A percentile compares a stretch with the other conserved stretches of the same genome.
Conservation (phyloP, 306 rosid genomes). For the Quercus suber region DNA sequence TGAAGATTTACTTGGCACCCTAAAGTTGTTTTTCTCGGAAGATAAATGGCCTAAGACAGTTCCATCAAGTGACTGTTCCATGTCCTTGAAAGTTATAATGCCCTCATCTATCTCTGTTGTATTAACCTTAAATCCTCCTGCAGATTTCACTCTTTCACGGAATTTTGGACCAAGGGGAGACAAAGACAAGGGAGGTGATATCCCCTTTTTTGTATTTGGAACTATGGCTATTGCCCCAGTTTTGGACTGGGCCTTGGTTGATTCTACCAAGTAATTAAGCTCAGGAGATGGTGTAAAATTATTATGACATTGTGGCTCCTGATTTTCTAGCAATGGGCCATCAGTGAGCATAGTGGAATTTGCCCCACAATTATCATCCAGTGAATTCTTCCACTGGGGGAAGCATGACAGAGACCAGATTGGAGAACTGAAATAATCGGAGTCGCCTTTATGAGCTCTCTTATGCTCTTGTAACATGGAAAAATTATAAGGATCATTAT, state of each 20-base stretch:
- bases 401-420: constrained; percentile 48
- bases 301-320: constrained; percentile 24
- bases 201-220: constrained; percentile 28
- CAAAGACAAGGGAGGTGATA: constrained; percentile 46
- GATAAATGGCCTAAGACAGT: constrained; percentile 31
- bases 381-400: constrained; percentile 34
- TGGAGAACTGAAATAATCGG: constrained; percentile 19
- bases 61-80: constrained; percentile 42
- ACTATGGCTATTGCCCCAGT: constrained; percentile 36
- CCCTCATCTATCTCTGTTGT: constrained; percentile 30
- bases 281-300: constrained; percentile 27
- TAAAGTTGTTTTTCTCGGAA: constrained; percentile 19
- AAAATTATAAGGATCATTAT: constrained; percentile 24
- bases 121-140: constrained; percentile 20
- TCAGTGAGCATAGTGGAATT: constrained; percentile 27
- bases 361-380: constrained; percentile 13
- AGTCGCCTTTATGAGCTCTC: constrained; percentile 46
- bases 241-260: constrained; percentile 22
- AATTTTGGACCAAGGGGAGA: constrained; percentile 70
- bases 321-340: constrained; percentile 30
- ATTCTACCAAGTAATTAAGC: constrained; percentile 26
- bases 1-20: constrained; percentile 23
- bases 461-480: constrained; percentile 35
- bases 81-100: constrained; percentile 35
- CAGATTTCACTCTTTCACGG: constrained; percentile 33